phyloP scores from a whole-genome alignment of 139 green algal species.

The Chlorella sp. region DNA sequence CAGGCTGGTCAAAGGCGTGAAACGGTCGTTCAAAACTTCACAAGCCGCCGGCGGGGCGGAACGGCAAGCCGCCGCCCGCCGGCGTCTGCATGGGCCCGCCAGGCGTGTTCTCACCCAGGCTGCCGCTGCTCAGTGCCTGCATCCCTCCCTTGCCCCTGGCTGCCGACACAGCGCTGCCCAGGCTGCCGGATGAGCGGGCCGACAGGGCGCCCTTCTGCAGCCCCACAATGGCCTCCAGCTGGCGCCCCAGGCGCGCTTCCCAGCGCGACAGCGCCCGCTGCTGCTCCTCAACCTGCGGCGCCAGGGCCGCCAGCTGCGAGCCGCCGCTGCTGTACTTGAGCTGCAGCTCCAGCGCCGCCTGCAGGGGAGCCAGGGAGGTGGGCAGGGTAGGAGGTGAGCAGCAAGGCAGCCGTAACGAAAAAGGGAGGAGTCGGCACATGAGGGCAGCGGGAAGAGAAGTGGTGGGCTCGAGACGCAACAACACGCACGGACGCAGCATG shows the following conservation, averaged over 20 bases:
- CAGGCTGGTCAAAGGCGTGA: not conserved
- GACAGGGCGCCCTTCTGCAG: conserved; percentile 31
- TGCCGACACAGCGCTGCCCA: too few relatives aligned
- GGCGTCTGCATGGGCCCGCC: conserved; percentile 11
- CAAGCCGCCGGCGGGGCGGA: not conserved
- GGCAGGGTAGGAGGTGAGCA: not conserved
- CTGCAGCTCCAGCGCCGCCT: conserved; percentile 25
- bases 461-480: too few relatives aligned
- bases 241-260: conserved; percentile 34
- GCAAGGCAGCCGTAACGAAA: too few relatives aligned
- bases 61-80: not conserved
- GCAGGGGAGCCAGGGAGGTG: not conserved
- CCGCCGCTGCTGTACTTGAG: conserved; percentile 22
- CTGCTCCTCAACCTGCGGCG: conserved; percentile 27
- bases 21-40: not conserved
- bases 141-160: not conserved
- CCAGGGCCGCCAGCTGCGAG: not conserved
- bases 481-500: too few relatives aligned
- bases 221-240: conserved; percentile 41
- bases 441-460: too few relatives aligned
- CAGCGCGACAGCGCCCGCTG: conserved; percentile 21
- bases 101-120: not conserved
- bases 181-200: not conserved
- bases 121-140: not conserved
- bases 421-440: too few relatives aligned